Conservation (phyloP, 768 basidiomycete species). For the Mrakia hoshinonis region DNA sequence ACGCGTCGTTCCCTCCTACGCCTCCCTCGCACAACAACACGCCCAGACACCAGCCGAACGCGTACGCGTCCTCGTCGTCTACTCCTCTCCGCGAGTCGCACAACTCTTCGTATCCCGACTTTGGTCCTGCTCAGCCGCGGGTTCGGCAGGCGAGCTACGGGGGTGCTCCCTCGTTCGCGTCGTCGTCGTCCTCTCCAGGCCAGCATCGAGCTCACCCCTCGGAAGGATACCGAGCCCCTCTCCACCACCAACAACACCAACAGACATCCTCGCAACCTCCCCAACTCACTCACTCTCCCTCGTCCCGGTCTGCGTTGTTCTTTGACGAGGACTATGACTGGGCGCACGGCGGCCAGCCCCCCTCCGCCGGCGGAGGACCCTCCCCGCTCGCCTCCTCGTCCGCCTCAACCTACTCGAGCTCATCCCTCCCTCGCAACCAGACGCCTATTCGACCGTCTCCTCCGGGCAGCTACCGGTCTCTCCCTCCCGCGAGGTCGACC, state of each 20-base stretch:
- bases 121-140: not conserved
- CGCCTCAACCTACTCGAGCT: not conserved
- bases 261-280: not conserved
- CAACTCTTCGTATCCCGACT: not conserved
- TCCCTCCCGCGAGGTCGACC: not conserved
- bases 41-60: not conserved
- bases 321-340: conserved; percentile 22
- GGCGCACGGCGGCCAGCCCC: not conserved
- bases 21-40: not conserved
- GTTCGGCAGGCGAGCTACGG: not conserved
- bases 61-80: not conserved
- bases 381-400: not conserved
- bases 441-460: not conserved
- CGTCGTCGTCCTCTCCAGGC: not conserved
- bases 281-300: not conserved
- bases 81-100: not conserved
- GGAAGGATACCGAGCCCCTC: not conserved
- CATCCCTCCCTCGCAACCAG: not conserved
- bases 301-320: not conserved
- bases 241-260: not conserved
- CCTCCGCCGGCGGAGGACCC: not conserved
- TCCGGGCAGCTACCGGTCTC: not conserved
- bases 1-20: not conserved
- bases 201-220: no score
- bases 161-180: not conserved